Evolutionary conservation across 2,329 filamentous ascomycete species (phyloP).

Genomic region (Zymoseptoria tritici): DNA sequence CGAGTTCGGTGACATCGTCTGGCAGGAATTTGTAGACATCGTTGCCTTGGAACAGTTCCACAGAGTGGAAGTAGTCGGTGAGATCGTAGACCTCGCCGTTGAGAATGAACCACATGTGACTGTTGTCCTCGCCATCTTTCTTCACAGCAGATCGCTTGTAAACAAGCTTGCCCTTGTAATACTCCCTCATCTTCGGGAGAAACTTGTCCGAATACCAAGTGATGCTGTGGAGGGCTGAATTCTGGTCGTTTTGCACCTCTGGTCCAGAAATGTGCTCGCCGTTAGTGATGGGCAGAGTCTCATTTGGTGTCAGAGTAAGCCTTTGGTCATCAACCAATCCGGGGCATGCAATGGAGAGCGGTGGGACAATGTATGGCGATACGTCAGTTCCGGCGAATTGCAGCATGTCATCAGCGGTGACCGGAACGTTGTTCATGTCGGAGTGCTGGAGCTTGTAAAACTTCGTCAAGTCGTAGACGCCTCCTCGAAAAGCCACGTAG

Average conservation of each 20-base stretch:
- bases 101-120: conserved; percentile 74
- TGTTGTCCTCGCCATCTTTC: conserved; percentile 57
- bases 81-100: conserved; percentile 75
- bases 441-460: conserved; percentile 85
- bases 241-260: conserved; percentile 45
- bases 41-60: conserved; percentile 48
- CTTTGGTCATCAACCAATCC: conserved; percentile 54
- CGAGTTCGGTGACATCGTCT: conserved; percentile 54
- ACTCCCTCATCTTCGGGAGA: conserved; percentile 71
- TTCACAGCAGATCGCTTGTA: conserved; percentile 54
- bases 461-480: conserved; percentile 84
- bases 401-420: conserved; percentile 61
- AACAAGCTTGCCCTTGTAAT: conserved; percentile 81
- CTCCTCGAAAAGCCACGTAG: conserved; percentile 79
- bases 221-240: conserved; percentile 50
- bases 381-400: conserved; percentile 71
- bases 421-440: conserved; percentile 50
- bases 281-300: conserved; percentile 45
- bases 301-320: conserved; percentile 59
- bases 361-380: conserved; percentile 78
- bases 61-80: conserved; percentile 82
- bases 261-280: conserved; percentile 62
- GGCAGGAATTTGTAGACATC: conserved; percentile 66
- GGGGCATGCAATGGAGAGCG: conserved; percentile 65
- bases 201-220: conserved; percentile 76